These are phyloP conservation scores for Leucosporidium creatinivorum DNA, from an alignment of 768 basidiomycete genomes.

Conservation along the genomic window DNA sequence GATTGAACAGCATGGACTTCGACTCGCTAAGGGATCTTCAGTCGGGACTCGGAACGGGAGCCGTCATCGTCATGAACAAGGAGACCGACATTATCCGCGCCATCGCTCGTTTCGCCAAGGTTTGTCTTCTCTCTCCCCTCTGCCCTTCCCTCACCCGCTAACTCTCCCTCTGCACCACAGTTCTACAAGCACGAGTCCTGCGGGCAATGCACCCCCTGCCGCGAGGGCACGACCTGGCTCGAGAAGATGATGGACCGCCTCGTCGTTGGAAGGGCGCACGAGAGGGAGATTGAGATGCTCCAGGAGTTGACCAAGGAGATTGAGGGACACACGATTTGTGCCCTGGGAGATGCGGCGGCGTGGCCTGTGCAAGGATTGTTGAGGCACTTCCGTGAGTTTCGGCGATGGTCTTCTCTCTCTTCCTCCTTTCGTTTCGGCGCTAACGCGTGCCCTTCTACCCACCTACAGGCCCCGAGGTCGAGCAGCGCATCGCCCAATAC, in stretches of 20 bases:
- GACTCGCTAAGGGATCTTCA: constrained; percentile 94
- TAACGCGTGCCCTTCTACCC: neutral
- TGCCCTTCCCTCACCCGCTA: neutral
- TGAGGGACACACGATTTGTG: constrained; percentile 77
- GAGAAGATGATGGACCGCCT: constrained; percentile 99
- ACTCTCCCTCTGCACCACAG: constrained; percentile 40
- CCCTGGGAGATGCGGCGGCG: constrained; percentile 86
- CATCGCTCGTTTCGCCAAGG: constrained; percentile 85
- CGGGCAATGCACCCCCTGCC: constrained; percentile 63
- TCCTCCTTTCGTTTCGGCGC: neutral
- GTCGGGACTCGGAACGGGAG: constrained; percentile 94
- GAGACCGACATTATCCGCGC: constrained; percentile 88
- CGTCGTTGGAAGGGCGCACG: constrained; percentile 81
- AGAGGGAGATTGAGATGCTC: constrained; percentile 96
- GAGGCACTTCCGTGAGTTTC: constrained; percentile 72
- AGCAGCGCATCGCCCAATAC: constrained; percentile 73
- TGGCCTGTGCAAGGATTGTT: constrained; percentile 98
- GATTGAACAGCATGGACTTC: constrained; percentile 97
- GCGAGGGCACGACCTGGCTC: constrained; percentile 98
- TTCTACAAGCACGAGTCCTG: constrained; percentile 99
- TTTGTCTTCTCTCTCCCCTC: constrained; percentile 38
- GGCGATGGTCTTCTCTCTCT: neutral
- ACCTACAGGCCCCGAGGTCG: constrained; percentile 64
- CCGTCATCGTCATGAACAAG: constrained; percentile 99
- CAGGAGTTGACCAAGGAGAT: constrained; percentile 65